Conservation (phyloP, 768 basidiomycete species). For the Tephrocybe sp. region DNA sequence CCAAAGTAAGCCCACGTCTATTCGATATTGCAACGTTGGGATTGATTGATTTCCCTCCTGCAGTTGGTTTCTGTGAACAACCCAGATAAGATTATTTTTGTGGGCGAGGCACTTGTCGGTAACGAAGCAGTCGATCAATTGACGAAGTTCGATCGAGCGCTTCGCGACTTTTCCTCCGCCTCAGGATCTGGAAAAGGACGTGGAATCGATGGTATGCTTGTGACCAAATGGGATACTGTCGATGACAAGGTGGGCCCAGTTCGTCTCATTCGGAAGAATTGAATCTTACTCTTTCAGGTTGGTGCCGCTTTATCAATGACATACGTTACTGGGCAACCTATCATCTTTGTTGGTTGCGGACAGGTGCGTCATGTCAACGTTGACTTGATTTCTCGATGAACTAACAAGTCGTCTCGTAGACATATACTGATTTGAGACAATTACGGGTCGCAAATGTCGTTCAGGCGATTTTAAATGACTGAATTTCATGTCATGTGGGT, state of each 20-base stretch:
- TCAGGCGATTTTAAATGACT: constrained; percentile 84
- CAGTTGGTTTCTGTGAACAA: constrained; percentile 90
- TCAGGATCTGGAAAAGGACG: constrained; percentile 68
- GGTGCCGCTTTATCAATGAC: constrained; percentile 99
- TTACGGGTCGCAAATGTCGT: constrained; percentile 91
- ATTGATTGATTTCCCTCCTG: constrained; percentile 1
- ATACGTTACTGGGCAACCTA: constrained; percentile 97
- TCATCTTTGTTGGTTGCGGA: constrained; percentile 96
- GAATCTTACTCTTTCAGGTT: constrained; percentile 51
- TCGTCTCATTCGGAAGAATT: not conserved
- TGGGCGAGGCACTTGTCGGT: constrained; percentile 94
- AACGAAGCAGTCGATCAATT: constrained; percentile 99
- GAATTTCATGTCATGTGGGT: constrained; percentile 9
- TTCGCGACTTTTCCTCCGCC: constrained; percentile 87
- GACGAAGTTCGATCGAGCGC: constrained; percentile 91
- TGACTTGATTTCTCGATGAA: not conserved
- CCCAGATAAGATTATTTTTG: constrained; percentile 97
- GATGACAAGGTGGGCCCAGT: constrained; percentile 81
- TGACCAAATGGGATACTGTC: constrained; percentile 99
- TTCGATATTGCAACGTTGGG: not conserved
- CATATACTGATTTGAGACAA: constrained; percentile 94
- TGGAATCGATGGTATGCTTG: constrained; percentile 96
- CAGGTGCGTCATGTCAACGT: constrained; percentile 54
- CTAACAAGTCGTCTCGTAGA: constrained; percentile 43
- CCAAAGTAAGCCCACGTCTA: constrained; percentile 59